phyloP scores from a whole-genome alignment of 192 early-diverging fungal species.

The Coemansia biformis region DNA sequence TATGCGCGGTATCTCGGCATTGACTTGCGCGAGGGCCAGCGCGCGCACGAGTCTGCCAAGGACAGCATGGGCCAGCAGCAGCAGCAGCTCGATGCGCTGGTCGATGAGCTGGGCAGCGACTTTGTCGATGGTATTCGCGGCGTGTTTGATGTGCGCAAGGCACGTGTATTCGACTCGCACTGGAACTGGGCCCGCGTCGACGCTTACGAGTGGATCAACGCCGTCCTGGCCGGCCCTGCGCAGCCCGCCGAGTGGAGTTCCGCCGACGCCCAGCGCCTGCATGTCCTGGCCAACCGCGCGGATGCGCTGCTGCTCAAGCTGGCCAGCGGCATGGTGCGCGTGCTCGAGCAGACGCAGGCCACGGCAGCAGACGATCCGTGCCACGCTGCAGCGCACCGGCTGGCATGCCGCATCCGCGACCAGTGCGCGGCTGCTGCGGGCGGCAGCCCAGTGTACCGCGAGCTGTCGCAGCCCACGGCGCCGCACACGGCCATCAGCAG shows the following conservation, averaged over 20 bases:
- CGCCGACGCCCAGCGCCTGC: conserved; percentile 4
- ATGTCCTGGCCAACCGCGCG: conserved; percentile 70
- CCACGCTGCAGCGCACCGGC: conserved; percentile 32
- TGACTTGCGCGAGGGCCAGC: conserved; percentile 70
- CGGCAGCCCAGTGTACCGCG: conserved; percentile 63
- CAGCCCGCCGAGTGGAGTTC: conserved; percentile 65
- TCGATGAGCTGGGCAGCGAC: conserved; percentile 78
- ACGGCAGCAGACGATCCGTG: too few species aligned
- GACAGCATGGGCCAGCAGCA: conserved; percentile 49
- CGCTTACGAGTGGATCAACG: conserved; percentile 56
- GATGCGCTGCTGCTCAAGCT: conserved; percentile 29
- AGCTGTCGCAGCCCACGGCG: conserved; percentile 72
- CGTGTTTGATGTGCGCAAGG: conserved; percentile 74
- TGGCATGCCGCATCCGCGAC: conserved; percentile 54
- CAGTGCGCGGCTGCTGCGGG: conserved; percentile 54
- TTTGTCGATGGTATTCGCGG: conserved; percentile 84
- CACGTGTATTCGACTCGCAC: conserved; percentile 82
- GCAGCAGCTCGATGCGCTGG: conserved; percentile 67
- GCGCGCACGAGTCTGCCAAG: conserved; percentile 58
- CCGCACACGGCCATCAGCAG: conserved; percentile 69
- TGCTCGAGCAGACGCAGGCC: conserved; percentile 53
- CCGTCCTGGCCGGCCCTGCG: conserved; percentile 68
- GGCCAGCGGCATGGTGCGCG: conserved; percentile 67
- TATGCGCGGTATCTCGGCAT: conserved; percentile 74
- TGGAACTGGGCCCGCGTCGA: conserved; percentile 87